Evolutionary conservation across 2,329 filamentous ascomycete genomes (phyloP), one percentile per base, ranked within the genome.

Genomic region (Fusarium sp.): DNA sequence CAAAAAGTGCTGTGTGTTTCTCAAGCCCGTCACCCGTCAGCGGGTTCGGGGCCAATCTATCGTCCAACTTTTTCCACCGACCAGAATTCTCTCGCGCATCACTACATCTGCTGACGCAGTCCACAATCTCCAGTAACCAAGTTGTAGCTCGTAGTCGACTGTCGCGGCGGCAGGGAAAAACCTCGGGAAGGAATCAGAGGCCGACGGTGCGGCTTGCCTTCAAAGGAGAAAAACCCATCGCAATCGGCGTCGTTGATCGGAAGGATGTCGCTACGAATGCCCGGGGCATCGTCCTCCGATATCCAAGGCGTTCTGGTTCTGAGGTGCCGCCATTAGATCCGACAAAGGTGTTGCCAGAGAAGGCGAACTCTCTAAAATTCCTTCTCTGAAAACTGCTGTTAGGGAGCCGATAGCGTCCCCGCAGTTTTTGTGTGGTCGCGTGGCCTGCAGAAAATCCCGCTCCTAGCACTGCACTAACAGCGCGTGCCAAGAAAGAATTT

Each of bases 291-390:
- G 30, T 20, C 44, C 44, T 47, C 44, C 30, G 44, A 34, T 23
- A 47, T 23, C 30, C 23, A 26, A 47, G 44, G 44, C 30, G 30
- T 33, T 47, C 30, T 47, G 44, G n/a, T 47, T 47, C 18, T 47
- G 44, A 47, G 44, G 18, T 15, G 45, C 18, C 18, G 45, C 45
- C 18, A 47, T 47, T 47, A 47, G 45, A 47, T 47, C 45, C 8
- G 31, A 47, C 18, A 47, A 34, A 47, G 8, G 13, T 26, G 18
- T 47, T 47, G 30, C 8, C 31, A 36, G 44, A 47, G 30, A 47
- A 47, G 28, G 44, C 6, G 30, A 47, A 46, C 42, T 31, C 42
- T 45, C 42, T 9, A 45, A 45, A 45, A 44, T 34, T 46, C 44
- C 44, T 45, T 33, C 16, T 46, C 44, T 46, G n/a, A 23, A 20